Evolutionary conservation across 1,139 yeast genomes (phyloP).

Genomic region (Meyerozyma guilliermondii): DNA sequence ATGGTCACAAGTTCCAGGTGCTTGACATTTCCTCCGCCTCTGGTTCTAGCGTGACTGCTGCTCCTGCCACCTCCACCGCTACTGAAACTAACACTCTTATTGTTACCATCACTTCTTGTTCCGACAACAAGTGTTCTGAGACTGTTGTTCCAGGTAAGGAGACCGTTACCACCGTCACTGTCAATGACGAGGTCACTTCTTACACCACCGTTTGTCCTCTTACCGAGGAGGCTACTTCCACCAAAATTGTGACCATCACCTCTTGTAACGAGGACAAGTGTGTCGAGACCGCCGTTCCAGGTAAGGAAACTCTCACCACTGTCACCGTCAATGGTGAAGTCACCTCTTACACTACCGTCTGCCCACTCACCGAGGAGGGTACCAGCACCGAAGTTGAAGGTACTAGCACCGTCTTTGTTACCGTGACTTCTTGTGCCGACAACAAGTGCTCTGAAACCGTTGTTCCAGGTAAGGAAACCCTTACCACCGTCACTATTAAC

Average conservation of each 20-base stretch:
- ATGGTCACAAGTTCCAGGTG: slow-evolving; percentile 17
- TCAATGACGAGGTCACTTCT: slow-evolving; percentile 12
- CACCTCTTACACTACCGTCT: slow-evolving; percentile 16
- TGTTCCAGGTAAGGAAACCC: slow-evolving; percentile 5
- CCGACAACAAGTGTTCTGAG: slow-evolving; percentile 9
- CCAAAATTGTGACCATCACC: slow-evolving; percentile 6
- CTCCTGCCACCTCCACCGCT: slow-evolving; percentile 6
- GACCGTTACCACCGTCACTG: slow-evolving; percentile 13
- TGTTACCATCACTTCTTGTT: slow-evolving; percentile 6
- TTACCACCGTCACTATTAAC: slow-evolving; percentile 12
- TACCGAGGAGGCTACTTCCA: slow-evolving; percentile 8
- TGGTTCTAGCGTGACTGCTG: slow-evolving; percentile 11
- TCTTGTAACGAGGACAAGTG: slow-evolving; percentile 7
- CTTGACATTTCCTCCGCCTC: slow-evolving; percentile 13
- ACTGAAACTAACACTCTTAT: background rate
- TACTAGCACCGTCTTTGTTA: slow-evolving; percentile 8
- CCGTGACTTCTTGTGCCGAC: slow-evolving; percentile 4
- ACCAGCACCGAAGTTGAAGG: slow-evolving; percentile 4
- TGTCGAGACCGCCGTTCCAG: slow-evolving; percentile 9
- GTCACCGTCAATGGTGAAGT: slow-evolving; percentile 14
- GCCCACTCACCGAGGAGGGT: slow-evolving; percentile 10
- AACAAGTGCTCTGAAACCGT: slow-evolving; percentile 7
- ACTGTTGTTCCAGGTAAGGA: slow-evolving; percentile 9
- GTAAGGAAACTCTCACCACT: slow-evolving; percentile 10
- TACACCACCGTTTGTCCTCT: slow-evolving; percentile 17